Base-by-base conservation (phyloP, 129 eudicot genomes). In the Silybum marianum region DNA sequence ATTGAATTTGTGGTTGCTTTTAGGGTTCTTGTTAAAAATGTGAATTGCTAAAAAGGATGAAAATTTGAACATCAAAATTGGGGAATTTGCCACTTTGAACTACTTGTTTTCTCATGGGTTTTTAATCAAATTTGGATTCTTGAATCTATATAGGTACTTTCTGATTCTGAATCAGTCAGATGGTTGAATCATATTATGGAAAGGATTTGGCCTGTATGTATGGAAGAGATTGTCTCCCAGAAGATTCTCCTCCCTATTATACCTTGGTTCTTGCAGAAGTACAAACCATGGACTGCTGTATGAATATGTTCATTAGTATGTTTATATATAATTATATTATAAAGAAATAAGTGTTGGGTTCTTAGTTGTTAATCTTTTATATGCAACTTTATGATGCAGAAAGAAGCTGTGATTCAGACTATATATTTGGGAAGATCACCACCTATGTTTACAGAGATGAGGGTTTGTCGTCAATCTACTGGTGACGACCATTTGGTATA, bases 221-320 rank as follows among this genome's bases (percentile, higher is more conserved):
- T 95, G 93, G 97, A 92, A 72, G 86, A 89, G 44, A 91, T 92
- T 69, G 87, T 95, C 40, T 95, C 99, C 6, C 97, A 92, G 84
- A 92, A 87, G 46, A 83, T 95, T 78, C 92, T 95, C 44, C 94
- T 90, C 34, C 93, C 97, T 18, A 95, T 95, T 5, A 69, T 95
- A 36, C 99, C 99, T 24, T 95, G 99, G 99, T 95, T 95, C 84
- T 78, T 95, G 88, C 89, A 95, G 71, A 95, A 95, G 84, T 95
- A 92, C 86, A 95, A 95, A 72, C 99, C 99, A 22, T 95, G 99
- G 99, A 95, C 95, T 14, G 97, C 84, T 84, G 99, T 95, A 92
- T 65, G 93, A 38, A 14, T 83, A 38, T 44, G 44, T 25, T 66
- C 40, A 51, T 48, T 48, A 14, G 19, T 14, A 58, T 58, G n/a